These are phyloP conservation scores for Penicillium sumatraense DNA, from an alignment of 2,329 filamentous ascomycete genomes.

Conservation along the genomic window DNA sequence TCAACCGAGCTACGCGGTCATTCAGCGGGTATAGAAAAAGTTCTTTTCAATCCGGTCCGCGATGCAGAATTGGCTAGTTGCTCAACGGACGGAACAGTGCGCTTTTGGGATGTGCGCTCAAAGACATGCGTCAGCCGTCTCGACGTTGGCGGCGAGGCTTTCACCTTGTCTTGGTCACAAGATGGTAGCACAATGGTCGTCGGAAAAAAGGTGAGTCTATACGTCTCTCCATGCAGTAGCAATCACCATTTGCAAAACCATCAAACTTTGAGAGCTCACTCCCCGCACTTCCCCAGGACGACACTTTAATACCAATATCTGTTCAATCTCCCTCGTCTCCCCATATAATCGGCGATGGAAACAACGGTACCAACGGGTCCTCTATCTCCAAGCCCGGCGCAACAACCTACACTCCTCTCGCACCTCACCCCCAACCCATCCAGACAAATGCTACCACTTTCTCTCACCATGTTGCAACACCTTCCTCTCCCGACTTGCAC, in stretches of 20 bases:
- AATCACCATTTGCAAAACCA: background rate
- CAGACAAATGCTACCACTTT: constrained; percentile 56
- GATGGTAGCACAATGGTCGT: constrained; percentile 53
- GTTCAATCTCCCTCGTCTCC: constrained; percentile 46
- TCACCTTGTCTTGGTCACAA: constrained; percentile 54
- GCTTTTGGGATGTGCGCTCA: constrained; percentile 56
- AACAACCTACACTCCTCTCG: constrained; percentile 44
- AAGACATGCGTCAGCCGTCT: constrained; percentile 53
- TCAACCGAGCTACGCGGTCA: constrained; percentile 56
- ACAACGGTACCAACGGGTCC: constrained; percentile 6
- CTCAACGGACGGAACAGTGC: constrained; percentile 54
- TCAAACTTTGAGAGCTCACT: background rate
- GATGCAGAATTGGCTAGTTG: constrained; percentile 56
- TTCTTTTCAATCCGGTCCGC: constrained; percentile 54
- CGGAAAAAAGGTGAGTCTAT: constrained; percentile 49
- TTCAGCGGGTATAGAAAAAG: constrained; percentile 52
- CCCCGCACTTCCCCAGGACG: constrained; percentile 41
- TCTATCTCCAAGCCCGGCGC: constrained; percentile 21
- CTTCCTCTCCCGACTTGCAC: constrained; percentile 43
- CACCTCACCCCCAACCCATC: constrained; percentile 49
- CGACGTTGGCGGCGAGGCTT: constrained; percentile 55
- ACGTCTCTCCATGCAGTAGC: too few species aligned
- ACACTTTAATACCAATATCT: constrained; percentile 52
- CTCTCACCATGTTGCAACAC: constrained; percentile 46
- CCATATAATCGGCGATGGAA: constrained; percentile 27